Evolutionary conservation across 148 eudicot species (phyloP).

Genomic region (Vaccinium vitisidaea): DNA sequence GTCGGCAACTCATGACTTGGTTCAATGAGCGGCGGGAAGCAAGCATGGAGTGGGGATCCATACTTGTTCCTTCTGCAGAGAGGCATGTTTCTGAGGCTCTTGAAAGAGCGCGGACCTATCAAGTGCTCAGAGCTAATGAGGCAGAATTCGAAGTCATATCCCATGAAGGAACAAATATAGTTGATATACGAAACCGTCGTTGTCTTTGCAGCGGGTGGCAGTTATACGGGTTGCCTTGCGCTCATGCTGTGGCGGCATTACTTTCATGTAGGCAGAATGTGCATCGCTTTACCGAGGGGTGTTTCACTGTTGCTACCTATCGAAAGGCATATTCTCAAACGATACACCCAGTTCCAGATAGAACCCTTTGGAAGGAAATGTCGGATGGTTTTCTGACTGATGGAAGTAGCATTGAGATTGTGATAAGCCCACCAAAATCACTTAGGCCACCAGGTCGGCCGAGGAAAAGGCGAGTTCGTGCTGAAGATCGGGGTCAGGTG

Average conservation of each 20-base stretch:
- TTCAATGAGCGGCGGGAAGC: slow-evolving; percentile 67
- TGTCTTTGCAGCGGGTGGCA: slow-evolving; percentile 75
- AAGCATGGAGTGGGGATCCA: slow-evolving; percentile 60
- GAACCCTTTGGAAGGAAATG: slow-evolving; percentile 46
- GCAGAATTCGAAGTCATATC: slow-evolving; percentile 72
- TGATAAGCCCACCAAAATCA: slow-evolving; percentile 60
- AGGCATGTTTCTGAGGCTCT: slow-evolving; percentile 56
- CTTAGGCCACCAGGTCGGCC: slow-evolving; percentile 49
- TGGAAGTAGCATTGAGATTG: slow-evolving; percentile 18
- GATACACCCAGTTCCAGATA: slow-evolving; percentile 68
- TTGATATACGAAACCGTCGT: slow-evolving; percentile 60
- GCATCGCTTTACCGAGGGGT: slow-evolving; percentile 64
- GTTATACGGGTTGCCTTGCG: slow-evolving; percentile 62
- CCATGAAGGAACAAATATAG: slow-evolving; percentile 50
- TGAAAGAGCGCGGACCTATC: slow-evolving; percentile 48
- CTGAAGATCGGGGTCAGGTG: slow-evolving; percentile 40
- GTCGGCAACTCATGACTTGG: slow-evolving; percentile 70
- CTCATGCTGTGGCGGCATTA: slow-evolving; percentile 75
- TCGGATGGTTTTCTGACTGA: slow-evolving; percentile 20
- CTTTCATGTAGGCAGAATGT: slow-evolving; percentile 74
- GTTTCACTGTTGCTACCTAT: slow-evolving; percentile 60
- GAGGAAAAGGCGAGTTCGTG: slow-evolving; percentile 47
- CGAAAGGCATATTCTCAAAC: slow-evolving; percentile 69
- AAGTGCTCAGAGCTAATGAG: slow-evolving; percentile 66
- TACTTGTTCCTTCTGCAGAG: slow-evolving; percentile 65